Percentiles rank a stretch among this genome's conserved stretches.
phyloP scores from a whole-genome alignment of 495 filamentous ascomycete genomes.

The Xylaria venustula region DNA sequence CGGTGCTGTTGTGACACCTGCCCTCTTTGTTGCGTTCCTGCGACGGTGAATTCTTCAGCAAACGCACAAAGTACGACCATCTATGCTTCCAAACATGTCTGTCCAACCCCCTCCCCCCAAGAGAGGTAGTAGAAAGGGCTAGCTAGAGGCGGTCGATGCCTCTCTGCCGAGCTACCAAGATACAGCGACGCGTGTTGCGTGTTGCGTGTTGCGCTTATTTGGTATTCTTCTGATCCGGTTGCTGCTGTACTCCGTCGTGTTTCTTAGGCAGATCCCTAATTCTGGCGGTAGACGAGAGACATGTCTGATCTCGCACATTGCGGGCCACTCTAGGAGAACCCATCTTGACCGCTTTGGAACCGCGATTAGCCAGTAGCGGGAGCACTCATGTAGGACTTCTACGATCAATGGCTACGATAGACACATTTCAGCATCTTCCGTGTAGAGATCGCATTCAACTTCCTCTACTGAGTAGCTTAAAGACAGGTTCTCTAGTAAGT shows the following conservation, averaged over 20 bases:
- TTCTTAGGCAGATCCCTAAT: too few relatives aligned
- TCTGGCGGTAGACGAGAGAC: too few relatives aligned
- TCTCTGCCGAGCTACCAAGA: neutral
- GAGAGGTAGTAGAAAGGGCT: too few relatives aligned
- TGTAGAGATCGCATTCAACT: neutral
- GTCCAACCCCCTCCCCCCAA: neutral
- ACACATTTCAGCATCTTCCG: neutral
- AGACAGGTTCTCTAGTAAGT: neutral
- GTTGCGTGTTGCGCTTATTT: too few relatives aligned
- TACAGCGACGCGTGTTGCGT: too few relatives aligned
- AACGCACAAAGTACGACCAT: neutral
- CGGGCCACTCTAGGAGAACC: too few relatives aligned
- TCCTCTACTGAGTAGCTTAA: neutral
- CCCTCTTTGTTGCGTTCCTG: slow-evolving; percentile 7
- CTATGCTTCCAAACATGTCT: neutral
- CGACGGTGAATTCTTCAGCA: neutral
- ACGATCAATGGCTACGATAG: neutral
- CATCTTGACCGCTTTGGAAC: neutral
- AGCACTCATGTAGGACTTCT: neutral
- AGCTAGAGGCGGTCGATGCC: neutral
- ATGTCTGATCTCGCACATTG: too few relatives aligned
- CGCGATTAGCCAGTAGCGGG: neutral
- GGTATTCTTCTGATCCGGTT: too few relatives aligned
- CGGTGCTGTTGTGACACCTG: slow-evolving; percentile 3
- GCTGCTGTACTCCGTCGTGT: too few relatives aligned